These are phyloP conservation scores for Cucumis melo DNA, from an alignment of 306 rosid species.

Conservation along the genomic window DNA sequence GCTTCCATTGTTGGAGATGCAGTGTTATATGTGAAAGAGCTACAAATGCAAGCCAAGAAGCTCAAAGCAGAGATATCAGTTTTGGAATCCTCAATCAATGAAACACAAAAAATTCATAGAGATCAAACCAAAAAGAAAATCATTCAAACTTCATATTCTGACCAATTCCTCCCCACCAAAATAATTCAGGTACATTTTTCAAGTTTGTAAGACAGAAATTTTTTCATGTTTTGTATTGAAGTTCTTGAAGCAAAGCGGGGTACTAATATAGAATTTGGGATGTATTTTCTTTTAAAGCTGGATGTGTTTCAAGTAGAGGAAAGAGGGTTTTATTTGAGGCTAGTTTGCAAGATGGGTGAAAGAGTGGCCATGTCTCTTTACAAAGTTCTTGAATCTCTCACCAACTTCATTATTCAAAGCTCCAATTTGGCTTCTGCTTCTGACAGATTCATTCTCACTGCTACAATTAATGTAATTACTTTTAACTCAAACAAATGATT, in stretches of 20 bases:
- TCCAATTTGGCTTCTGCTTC: conserved; percentile 54
- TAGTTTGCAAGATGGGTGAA: conserved; percentile 50
- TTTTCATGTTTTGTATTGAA: not conserved
- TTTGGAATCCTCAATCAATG: conserved; percentile 46
- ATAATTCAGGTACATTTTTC: conserved; percentile 42
- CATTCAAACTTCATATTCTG: conserved; percentile 13
- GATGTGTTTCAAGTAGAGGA: conserved; percentile 77
- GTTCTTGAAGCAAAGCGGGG: not conserved
- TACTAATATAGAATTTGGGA: not conserved
- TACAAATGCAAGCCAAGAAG: conserved; percentile 59
- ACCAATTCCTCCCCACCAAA: conserved; percentile 24
- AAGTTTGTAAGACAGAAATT: not conserved
- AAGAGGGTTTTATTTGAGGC: conserved; percentile 56
- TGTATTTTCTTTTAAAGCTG: conserved; percentile 22
- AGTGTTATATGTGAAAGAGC: conserved; percentile 47
- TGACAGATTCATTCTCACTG: conserved; percentile 41
- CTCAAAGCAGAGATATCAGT: conserved; percentile 56
- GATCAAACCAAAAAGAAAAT: conserved; percentile 14
- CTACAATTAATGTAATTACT: conserved; percentile 42
- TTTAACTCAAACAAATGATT: too few species aligned
- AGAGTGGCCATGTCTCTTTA: conserved; percentile 54
- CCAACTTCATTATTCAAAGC: conserved; percentile 44
- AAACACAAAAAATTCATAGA: conserved; percentile 21
- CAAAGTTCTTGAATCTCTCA: conserved; percentile 64
- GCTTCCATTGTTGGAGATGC: conserved; percentile 94